Evolutionary conservation across 2,329 filamentous ascomycete species (phyloP).

Genomic region (Colletotrichum navitas): DNA sequence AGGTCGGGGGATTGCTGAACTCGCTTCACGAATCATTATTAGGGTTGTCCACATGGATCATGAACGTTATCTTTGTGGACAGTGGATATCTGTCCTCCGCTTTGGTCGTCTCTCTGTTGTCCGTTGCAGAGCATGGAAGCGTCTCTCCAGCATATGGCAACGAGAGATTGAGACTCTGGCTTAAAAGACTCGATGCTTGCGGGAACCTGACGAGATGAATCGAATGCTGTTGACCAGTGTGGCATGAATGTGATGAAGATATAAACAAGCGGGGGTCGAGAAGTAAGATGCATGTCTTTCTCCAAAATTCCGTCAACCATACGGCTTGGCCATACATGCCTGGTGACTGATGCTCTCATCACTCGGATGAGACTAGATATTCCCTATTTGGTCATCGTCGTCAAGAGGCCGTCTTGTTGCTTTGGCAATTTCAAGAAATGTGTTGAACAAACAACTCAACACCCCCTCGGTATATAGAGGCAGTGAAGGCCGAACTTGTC

Average conservation of each 20-base stretch:
- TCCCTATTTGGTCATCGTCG: neutral
- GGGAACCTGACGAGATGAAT: neutral
- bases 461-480: neutral
- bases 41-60: neutral
- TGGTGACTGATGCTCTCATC: too few species aligned
- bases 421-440: too few species aligned
- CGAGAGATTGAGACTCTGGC: neutral
- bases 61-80: neutral
- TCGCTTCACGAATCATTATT: neutral
- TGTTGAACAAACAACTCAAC: neutral
- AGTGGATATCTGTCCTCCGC: neutral
- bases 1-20: neutral
- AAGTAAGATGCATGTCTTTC: neutral
- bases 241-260: neutral
- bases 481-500: neutral
- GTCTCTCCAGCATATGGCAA: neutral
- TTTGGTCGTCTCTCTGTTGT: neutral
- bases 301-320: too few species aligned
- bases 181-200: neutral
- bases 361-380: neutral
- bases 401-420: neutral
- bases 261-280: neutral
- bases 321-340: too few species aligned
- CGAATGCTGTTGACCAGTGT: neutral
- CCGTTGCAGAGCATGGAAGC: neutral